These are phyloP conservation scores for Aureobasidium sp. DNA, from an alignment of 2,329 filamentous ascomycete species.

Conservation along the genomic window DNA sequence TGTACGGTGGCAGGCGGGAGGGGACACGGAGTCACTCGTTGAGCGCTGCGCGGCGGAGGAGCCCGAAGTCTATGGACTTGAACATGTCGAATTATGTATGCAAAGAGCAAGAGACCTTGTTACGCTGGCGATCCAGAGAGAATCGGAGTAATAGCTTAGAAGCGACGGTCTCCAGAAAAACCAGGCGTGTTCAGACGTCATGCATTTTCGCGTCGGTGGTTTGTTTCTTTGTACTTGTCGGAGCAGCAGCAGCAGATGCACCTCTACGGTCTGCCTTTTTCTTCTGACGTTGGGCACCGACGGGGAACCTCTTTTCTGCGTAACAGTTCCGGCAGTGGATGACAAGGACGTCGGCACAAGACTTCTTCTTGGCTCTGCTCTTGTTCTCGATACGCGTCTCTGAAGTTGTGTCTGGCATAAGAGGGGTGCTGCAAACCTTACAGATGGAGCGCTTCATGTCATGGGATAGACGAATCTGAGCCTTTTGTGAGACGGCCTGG, in stretches of 20 bases:
- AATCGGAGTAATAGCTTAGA: too few species aligned
- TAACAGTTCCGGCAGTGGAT: constrained; percentile 63
- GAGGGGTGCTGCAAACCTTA: constrained; percentile 71
- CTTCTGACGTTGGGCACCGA: constrained; percentile 30
- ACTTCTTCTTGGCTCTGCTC: constrained; percentile 67
- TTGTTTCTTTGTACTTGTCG: neutral
- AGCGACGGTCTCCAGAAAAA: too few species aligned
- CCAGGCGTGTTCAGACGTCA: neutral
- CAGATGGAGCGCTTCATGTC: constrained; percentile 72
- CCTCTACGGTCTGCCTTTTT: constrained; percentile 15
- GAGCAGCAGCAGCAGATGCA: neutral
- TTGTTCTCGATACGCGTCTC: constrained; percentile 61
- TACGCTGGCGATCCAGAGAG: too few species aligned
- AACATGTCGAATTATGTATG: too few species aligned
- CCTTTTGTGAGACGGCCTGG: constrained; percentile 67
- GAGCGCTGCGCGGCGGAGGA: too few species aligned
- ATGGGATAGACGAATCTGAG: constrained; percentile 64
- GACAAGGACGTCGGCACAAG: constrained; percentile 77
- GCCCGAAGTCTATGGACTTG: too few species aligned
- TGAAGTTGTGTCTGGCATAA: constrained; percentile 63
- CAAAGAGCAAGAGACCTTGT: too few species aligned
- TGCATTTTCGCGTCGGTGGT: neutral
- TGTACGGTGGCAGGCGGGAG: too few species aligned
- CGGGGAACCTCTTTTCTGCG: constrained; percentile 60
- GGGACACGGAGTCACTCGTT: too few species aligned